Evolutionary conservation across 2,329 filamentous ascomycete species (phyloP).

Genomic region (Fusarium liriodendri): DNA sequence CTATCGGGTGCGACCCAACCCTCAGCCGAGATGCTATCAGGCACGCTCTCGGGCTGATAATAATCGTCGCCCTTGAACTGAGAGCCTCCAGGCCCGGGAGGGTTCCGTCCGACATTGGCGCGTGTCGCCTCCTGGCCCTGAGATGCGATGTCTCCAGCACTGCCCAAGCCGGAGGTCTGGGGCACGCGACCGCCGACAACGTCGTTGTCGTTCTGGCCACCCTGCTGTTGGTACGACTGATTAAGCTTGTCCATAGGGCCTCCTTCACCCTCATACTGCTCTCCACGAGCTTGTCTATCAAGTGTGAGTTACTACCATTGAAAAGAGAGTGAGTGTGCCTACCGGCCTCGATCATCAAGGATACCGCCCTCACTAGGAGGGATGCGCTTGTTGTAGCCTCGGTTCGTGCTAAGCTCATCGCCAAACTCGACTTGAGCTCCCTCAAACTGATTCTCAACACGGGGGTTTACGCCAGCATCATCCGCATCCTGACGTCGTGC

Average conservation of each 20-base stretch:
- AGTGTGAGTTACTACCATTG: slow-evolving; percentile 16
- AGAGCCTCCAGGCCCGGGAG: slow-evolving; percentile 50
- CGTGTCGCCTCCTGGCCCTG: slow-evolving; percentile 53
- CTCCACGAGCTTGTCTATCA: slow-evolving; percentile 55
- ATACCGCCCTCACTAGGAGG: slow-evolving; percentile 58
- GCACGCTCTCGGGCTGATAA: slow-evolving; percentile 54
- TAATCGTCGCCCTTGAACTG: slow-evolving; percentile 56
- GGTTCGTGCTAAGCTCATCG: slow-evolving; percentile 58
- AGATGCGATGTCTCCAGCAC: slow-evolving; percentile 45
- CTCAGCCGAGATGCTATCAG: slow-evolving; percentile 56
- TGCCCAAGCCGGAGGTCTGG: slow-evolving; percentile 38
- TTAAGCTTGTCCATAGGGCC: slow-evolving; percentile 56
- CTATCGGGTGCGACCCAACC: slow-evolving; percentile 55
- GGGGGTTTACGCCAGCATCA: slow-evolving; percentile 56
- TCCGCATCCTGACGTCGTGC: slow-evolving; percentile 53
- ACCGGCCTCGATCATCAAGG: slow-evolving; percentile 58
- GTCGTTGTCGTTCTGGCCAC: slow-evolving; percentile 54
- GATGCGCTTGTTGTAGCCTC: slow-evolving; percentile 58
- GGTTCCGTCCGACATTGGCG: slow-evolving; percentile 52
- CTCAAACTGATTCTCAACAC: slow-evolving; percentile 57
- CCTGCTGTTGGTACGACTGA: slow-evolving; percentile 39
- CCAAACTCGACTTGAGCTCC: slow-evolving; percentile 48
- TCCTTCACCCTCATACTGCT: slow-evolving; percentile 57
- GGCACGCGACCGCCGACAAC: slow-evolving; percentile 43
- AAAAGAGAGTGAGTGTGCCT: slow-evolving; percentile 23